These are phyloP conservation scores for Hamiltosporidium tvaerminnensis DNA, from an alignment of 371 early-diverging fungal species.

Conservation along the genomic window DNA sequence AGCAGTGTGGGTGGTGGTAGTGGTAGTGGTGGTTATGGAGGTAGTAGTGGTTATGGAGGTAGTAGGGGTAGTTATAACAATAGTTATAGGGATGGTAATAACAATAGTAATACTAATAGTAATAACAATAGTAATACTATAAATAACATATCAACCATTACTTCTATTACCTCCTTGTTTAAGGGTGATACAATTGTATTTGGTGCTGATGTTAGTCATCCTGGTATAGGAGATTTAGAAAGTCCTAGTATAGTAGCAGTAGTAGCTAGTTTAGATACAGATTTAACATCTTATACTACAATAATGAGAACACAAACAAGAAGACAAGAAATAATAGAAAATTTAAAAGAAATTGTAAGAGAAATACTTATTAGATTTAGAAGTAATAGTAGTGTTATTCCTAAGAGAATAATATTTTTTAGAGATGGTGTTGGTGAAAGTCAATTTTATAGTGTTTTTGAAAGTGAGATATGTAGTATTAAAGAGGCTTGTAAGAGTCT, in stretches of 20 bases:
- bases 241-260: constrained; percentile 72
- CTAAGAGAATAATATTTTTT: constrained; percentile 71
- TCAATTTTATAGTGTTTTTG: constrained; percentile 64
- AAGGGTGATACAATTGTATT: constrained; percentile 63
- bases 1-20: no score
- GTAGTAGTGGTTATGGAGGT: no score
- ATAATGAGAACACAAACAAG: constrained; percentile 60
- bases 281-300: constrained; percentile 58
- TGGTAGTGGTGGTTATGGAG: no score
- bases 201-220: constrained; percentile 76
- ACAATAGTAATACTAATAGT: no score
- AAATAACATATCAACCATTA: no score
- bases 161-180: no score
- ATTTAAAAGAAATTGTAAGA: constrained; percentile 52
- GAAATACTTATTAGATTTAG: constrained; percentile 17
- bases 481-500: constrained; percentile 59
- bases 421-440: constrained; percentile 79
- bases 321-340: constrained; percentile 67
- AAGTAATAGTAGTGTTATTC: constrained; percentile 42
- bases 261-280: constrained; percentile 67
- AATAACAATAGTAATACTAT: no score
- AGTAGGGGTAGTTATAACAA: not conserved
- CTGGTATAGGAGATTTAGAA: constrained; percentile 44
- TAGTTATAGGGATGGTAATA: not conserved
- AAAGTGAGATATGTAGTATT: constrained; percentile 63